A percentile compares a stretch with the other conserved stretches of the same genome.
phyloP scores from a whole-genome alignment of 176 grass and related monocot species.

The Typha latifolia region DNA sequence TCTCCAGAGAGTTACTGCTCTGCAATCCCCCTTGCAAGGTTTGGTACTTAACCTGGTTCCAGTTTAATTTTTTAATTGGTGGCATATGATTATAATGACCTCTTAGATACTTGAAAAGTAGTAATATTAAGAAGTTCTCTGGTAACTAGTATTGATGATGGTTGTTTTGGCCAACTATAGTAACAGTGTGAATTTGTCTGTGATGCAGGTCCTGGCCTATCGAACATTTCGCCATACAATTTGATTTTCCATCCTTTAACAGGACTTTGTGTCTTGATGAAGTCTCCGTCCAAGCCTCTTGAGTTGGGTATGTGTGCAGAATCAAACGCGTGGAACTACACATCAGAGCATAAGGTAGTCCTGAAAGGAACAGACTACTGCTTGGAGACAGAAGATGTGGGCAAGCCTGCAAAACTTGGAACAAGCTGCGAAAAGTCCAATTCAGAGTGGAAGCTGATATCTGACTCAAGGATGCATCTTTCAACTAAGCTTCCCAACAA shows the following conservation, averaged over 20 bases:
- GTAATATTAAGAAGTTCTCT: background rate
- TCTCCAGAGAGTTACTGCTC: conserved; percentile 45
- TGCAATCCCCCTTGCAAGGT: conserved; percentile 86
- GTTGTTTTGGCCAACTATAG: background rate
- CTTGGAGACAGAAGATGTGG: conserved; percentile 36
- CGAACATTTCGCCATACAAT: conserved; percentile 40
- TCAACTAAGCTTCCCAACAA: conserved; percentile 47
- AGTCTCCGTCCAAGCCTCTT: conserved; percentile 32
- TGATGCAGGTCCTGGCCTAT: conserved; percentile 59
- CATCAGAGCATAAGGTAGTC: conserved; percentile 34
- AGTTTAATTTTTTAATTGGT: background rate
- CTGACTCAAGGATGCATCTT: conserved; percentile 70
- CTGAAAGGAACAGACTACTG: conserved; percentile 46
- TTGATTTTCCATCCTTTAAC: conserved; percentile 71
- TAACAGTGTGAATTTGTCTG: conserved; percentile 12
- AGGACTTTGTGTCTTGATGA: conserved; percentile 60
- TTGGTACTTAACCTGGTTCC: conserved; percentile 6
- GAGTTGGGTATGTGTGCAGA: conserved; percentile 51
- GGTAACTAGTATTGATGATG: background rate
- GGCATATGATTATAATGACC: background rate
- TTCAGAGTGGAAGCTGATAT: conserved; percentile 71
- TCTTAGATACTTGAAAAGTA: background rate
- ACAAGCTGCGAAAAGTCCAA: conserved; percentile 36
- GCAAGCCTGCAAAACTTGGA: conserved; percentile 35
- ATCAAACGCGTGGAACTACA: conserved; percentile 69